These are phyloP conservation scores for Pittosporum tobira DNA, from an alignment of 129 eudicot species.

Conservation along the genomic window DNA sequence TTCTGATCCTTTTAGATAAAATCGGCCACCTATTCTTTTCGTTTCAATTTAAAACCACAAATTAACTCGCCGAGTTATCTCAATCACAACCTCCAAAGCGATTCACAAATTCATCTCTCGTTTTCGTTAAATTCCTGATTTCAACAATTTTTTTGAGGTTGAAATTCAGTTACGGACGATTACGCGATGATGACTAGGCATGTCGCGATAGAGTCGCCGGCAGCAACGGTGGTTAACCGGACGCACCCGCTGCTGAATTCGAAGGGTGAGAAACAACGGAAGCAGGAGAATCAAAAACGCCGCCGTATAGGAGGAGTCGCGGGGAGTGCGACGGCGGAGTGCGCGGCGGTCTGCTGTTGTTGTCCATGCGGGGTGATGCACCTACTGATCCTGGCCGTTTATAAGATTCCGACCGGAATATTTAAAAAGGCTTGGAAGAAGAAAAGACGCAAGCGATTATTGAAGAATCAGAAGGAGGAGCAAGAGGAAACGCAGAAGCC, in stretches of 20 bases:
- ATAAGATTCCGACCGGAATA: slow-evolving; percentile 21
- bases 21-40: too few relatives aligned
- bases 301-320: slow-evolving; percentile 20
- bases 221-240: not conserved
- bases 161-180: not conserved
- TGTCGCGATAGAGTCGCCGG: not conserved
- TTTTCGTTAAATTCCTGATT: too few relatives aligned
- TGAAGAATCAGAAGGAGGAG: not conserved
- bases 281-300: not conserved
- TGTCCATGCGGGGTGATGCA: slow-evolving; percentile 19
- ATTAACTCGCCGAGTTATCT: too few relatives aligned
- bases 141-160: too few relatives aligned
- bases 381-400: slow-evolving; percentile 16
- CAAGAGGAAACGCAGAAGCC: not conserved
- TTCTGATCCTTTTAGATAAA: too few relatives aligned
- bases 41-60: too few relatives aligned
- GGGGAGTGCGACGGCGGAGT: slow-evolving; percentile 31
- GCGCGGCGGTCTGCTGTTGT: slow-evolving; percentile 30
- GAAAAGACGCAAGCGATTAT: not conserved
- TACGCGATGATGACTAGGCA: not conserved
- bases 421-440: slow-evolving; percentile 11
- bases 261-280: not conserved
- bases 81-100: too few relatives aligned
- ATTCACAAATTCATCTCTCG: too few relatives aligned
- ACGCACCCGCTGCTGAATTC: not conserved